Evolutionary conservation across 108 stramenopile genomes (phyloP), one percentile per base, ranked within the genome.

Genomic region (Nitzschia sp.): DNA sequence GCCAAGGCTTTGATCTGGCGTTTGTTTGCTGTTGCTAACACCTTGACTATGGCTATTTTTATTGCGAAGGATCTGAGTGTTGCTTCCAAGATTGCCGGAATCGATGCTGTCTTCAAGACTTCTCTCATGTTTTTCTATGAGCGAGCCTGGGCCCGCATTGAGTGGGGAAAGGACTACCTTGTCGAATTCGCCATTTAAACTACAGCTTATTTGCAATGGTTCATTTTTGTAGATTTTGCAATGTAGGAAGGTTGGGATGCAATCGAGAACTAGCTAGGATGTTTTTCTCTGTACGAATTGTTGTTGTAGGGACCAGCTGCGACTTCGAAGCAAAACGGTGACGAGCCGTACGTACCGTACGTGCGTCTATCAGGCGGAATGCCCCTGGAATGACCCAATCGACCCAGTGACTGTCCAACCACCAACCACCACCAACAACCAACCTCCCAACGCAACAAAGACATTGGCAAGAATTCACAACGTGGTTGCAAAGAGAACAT

Each of bases 1-100:
- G 85, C 84, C 48, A 97, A 97, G 83, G 95, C 97, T 9, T 57
- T 97, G 54, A 80, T 95, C 58, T 97, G 95, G 97, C 80, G 97
- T 11, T 60, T 95, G 22, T 96, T 97, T 79, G 97, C 97, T 15
- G 85, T 96, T 71, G 70, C 73, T 77, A 97, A 96, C 82, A 96
- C 97, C 11, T 72, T 96, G 54, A 82, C 91, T 46, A 87, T 93
- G 84, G 88, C 87, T 15, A 76, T 87, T 51, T 84, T 96, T 64
- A 81, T 93, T 77, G 67, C 84, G 69, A 86, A 91, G 81, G 83
- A 92, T 71, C 61, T 92, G 34, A 69, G 51, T 51, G 78, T 95
- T 58, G 97, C 95, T 9, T 81, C 83, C 5, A 95, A 96, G 71
- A 95, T 97, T 78, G 97, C 97, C 14, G 82, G 86, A 56, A 77